Evolutionary conservation across 2,329 filamentous ascomycete genomes (phyloP), one percentile per base, ranked within the genome.

Genomic region (Nemania diffusa): DNA sequence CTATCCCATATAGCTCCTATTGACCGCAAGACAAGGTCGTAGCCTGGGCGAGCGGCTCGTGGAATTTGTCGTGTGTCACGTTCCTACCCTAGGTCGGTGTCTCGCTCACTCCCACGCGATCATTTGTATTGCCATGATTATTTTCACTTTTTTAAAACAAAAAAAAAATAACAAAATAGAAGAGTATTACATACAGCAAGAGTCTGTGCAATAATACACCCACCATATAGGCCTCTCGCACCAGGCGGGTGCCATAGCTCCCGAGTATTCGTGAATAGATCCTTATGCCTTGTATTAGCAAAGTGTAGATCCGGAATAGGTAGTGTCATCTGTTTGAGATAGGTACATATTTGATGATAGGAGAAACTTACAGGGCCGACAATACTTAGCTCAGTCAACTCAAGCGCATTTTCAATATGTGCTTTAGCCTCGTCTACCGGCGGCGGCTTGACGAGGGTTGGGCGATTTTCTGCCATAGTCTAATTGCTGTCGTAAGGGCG

Each of bases 221-320:
- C 94, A 78, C 96, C 96, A 76, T 93, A 99, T 80, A 99, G 94
- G 68, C 96, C 96, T 61, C 96, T 90, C 2, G 96, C 96, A 22
- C 93, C 94, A 0, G 92, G 91, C 0, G 96, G 96, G 74, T 97
- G 94, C 94, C 94, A 98, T 69, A 96, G 86, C 24, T 91, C 91
- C 42, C 94, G 91, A 2, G 94, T 92, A 79, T 99, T 99, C 62
- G 96, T 98, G 84, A 96, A 99, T 73, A 98, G 90, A 78, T 97
- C 92, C 90, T 93, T 13, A 58, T 15, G 26, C 24, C 3, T 15
- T 6, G 26, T 15, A 63, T 68, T 17, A 65, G 57, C 24, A 51
- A 37, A 53, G 51, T n/a, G 29, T n/a, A 17, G 11, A 51, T 29
- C 24, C 24, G 15, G 3, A 22, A 13, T 40, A 40, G 11, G 11